Conservation (phyloP, 2,329 filamentous ascomycete genomes). For the Neurospora sp. region DNA sequence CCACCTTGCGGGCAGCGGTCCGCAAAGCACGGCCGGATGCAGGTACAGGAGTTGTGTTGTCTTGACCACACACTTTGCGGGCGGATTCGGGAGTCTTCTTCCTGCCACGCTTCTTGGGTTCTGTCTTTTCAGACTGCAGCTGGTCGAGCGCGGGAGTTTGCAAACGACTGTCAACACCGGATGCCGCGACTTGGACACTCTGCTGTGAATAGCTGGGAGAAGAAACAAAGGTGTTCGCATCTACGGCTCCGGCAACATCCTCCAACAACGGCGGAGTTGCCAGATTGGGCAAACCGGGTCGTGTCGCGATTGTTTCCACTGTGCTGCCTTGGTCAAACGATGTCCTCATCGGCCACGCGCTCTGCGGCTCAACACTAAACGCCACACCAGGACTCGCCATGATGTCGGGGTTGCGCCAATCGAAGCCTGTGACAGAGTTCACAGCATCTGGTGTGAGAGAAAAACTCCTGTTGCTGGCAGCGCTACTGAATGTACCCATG, state of each 20-base stretch:
- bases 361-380: not conserved
- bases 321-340: not conserved
- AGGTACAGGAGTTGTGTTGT: not conserved
- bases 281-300: not conserved
- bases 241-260: not conserved
- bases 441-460: not conserved
- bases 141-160: not conserved
- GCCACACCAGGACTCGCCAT: not conserved
- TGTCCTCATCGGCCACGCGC: not conserved
- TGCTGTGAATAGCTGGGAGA: not conserved
- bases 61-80: not conserved
- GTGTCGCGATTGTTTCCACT: not conserved
- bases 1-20: slow-evolving; percentile 12
- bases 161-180: not conserved
- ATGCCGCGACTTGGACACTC: not conserved
- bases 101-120: not conserved
- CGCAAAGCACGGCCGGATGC: slow-evolving; percentile 5
- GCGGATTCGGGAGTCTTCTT: not conserved
- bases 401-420: not conserved
- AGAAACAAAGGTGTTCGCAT: not conserved
- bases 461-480: not conserved
- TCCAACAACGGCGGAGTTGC: not conserved
- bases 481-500: not conserved
- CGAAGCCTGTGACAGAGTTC: not conserved
- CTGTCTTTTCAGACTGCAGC: not conserved